Conservation (phyloP, 257 asterid genomes). For the Coffea canephora region DNA sequence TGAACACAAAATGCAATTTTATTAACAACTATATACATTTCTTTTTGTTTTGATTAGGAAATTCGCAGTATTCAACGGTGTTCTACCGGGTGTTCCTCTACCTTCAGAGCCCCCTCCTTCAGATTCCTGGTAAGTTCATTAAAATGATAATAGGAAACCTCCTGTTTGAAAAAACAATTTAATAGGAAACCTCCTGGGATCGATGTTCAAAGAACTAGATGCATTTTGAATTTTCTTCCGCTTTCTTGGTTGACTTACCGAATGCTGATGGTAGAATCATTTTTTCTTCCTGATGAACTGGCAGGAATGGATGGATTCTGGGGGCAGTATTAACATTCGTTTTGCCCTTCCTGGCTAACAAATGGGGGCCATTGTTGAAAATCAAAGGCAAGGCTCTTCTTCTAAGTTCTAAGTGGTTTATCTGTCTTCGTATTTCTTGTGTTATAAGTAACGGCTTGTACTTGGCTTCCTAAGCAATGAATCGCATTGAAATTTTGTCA, state of each 20-base stretch:
- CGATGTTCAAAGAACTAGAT: not conserved
- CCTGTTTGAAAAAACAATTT: not conserved
- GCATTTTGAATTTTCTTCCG: not conserved
- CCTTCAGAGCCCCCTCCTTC: slow-evolving; percentile 56
- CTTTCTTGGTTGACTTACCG: not conserved
- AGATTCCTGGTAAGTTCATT: slow-evolving; percentile 39
- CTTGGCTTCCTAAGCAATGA: not conserved
- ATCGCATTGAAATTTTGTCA: not conserved
- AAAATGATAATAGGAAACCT: too few relatives aligned
- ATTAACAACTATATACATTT: not conserved
- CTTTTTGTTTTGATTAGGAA: slow-evolving; percentile 8
- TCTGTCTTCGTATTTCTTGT: not conserved
- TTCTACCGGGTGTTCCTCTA: not conserved
- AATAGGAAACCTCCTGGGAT: not conserved
- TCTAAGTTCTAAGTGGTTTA: not conserved
- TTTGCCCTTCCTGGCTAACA: slow-evolving; percentile 58
- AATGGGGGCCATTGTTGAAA: slow-evolving; percentile 66
- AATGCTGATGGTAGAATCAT: not conserved
- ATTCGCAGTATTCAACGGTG: slow-evolving; percentile 14
- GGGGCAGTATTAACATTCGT: slow-evolving; percentile 52
- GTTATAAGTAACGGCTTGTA: too few relatives aligned
- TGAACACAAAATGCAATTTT: not conserved
- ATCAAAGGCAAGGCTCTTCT: slow-evolving; percentile 46
- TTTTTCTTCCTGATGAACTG: slow-evolving; percentile 1
- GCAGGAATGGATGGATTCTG: slow-evolving; percentile 64